Conservation (phyloP, 495 filamentous ascomycete species). For the Aspergillus conjunctus region DNA sequence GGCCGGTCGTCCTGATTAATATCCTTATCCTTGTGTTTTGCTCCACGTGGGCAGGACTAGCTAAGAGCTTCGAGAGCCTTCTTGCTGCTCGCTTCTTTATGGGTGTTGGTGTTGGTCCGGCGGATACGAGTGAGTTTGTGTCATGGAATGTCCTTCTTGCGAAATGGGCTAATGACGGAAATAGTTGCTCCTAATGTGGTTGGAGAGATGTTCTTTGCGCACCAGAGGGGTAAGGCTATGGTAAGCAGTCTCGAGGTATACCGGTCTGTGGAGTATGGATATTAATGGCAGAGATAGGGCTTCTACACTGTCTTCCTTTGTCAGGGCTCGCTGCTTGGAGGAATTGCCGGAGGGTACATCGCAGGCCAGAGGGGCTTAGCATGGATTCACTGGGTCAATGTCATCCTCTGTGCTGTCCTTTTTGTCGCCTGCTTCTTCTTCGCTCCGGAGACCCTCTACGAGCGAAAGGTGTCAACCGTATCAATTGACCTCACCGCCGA, state of each 20-base stretch:
- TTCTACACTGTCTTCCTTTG: constrained; percentile 23
- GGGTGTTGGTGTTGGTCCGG: constrained; percentile 23
- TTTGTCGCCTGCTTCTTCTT: constrained; percentile 19
- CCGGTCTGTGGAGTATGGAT: background rate
- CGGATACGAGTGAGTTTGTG: constrained; percentile 19
- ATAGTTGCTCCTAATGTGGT: constrained; percentile 24
- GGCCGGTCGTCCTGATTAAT: constrained; percentile 17
- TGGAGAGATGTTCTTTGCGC: constrained; percentile 27
- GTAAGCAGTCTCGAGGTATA: constrained; percentile 5
- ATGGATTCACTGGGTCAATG: constrained; percentile 28
- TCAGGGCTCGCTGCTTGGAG: constrained; percentile 21
- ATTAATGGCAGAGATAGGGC: constrained; percentile 12
- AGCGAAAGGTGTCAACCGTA: background rate
- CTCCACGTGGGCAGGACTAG: constrained; percentile 22
- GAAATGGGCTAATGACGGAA: background rate
- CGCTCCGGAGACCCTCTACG: constrained; percentile 21
- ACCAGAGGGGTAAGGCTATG: constrained; percentile 24
- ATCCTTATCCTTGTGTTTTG: constrained; percentile 20
- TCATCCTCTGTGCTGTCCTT: constrained; percentile 18
- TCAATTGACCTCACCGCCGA: background rate
- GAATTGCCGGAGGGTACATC: constrained; percentile 25
- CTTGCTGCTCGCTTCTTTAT: constrained; percentile 24
- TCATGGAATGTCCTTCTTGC: background rate
- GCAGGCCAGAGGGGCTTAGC: constrained; percentile 15
- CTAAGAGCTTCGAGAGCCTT: constrained; percentile 21